Conservation (phyloP, 306 rosid genomes). For the Hylodesmum podocarpum region DNA sequence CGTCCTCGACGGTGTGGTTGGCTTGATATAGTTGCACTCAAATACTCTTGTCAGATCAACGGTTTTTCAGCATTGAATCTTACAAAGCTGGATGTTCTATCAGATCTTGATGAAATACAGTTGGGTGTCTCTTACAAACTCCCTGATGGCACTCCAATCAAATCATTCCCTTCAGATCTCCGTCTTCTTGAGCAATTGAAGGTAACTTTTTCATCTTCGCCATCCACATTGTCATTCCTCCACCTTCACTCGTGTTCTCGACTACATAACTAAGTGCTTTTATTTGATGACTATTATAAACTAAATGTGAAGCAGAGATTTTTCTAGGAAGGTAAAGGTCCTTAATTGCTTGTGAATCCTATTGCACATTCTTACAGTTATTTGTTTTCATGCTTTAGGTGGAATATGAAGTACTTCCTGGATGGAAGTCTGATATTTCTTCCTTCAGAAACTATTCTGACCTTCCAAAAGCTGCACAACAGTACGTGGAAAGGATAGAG, state of each 20-base stretch:
- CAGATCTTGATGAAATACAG: constrained; percentile 70
- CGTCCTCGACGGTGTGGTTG: constrained; percentile 99
- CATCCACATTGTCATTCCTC: background rate
- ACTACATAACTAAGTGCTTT: background rate
- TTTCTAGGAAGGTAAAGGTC: background rate
- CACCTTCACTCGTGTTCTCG: background rate
- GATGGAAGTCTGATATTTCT: constrained; percentile 89
- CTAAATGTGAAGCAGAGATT: background rate
- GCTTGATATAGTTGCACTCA: constrained; percentile 85
- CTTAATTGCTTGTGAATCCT: background rate
- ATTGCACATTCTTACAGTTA: constrained; percentile 11
- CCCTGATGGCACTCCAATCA: constrained; percentile 66
- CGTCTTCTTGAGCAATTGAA: constrained; percentile 81
- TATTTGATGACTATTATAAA: background rate
- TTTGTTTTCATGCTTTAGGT: constrained; percentile 52
- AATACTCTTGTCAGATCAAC: constrained; percentile 79
- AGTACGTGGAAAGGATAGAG: constrained; percentile 85
- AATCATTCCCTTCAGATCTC: constrained; percentile 85
- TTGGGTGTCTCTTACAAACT: constrained; percentile 71
- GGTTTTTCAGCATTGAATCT: constrained; percentile 88
- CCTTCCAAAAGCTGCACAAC: constrained; percentile 80
- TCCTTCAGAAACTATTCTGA: constrained; percentile 76
- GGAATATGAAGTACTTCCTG: constrained; percentile 82
- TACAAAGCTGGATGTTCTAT: constrained; percentile 90
- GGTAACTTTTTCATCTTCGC: constrained; percentile 38